Evolutionary conservation across 2,329 filamentous ascomycete genomes (phyloP).

Genomic region (Aspergillus sp.): DNA sequence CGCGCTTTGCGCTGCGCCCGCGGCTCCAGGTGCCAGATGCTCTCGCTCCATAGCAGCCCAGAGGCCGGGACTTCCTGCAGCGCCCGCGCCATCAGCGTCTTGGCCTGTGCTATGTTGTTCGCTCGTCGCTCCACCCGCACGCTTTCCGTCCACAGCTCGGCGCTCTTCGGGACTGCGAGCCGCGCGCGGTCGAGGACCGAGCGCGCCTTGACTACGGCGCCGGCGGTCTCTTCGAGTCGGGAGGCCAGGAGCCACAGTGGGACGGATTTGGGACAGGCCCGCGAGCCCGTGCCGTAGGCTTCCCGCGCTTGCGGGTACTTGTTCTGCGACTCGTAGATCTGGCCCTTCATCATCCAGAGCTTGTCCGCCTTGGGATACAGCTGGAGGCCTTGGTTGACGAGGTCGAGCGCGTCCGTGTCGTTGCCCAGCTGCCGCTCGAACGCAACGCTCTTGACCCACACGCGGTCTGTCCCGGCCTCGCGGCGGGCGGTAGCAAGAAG

Average conservation of each 20-base stretch:
- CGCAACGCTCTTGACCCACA: constrained; percentile 93
- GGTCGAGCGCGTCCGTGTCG: constrained; percentile 69
- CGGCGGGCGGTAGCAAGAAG: constrained; percentile 74
- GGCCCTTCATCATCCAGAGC: constrained; percentile 97
- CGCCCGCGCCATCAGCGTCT: constrained; percentile 85
- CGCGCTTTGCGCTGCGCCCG: constrained; percentile 88
- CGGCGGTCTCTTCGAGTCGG: constrained; percentile 75
- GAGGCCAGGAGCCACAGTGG: constrained; percentile 84
- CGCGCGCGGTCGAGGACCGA: constrained; percentile 87
- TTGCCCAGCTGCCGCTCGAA: constrained; percentile 83
- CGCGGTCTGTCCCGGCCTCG: constrained; percentile 86
- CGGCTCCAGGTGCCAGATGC: constrained; percentile 87
- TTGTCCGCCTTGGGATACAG: constrained; percentile 79
- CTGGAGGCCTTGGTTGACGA: constrained; percentile 77
- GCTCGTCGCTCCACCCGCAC: constrained; percentile 84
- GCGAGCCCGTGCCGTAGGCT: constrained; percentile 78
- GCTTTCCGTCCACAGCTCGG: constrained; percentile 85
- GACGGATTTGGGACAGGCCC: constrained; percentile 74
- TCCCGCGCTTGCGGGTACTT: constrained; percentile 79
- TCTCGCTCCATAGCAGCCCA: constrained; percentile 84
- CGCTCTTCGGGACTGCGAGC: constrained; percentile 73
- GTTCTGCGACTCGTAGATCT: constrained; percentile 80
- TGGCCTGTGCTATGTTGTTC: constrained; percentile 72
- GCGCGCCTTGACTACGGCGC: constrained; percentile 80
- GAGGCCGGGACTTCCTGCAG: constrained; percentile 83